Evolutionary conservation across 78 protist species (phyloP), one percentile per base, ranked within the genome.

Genomic region (Emiliania huxleyi): DNA sequence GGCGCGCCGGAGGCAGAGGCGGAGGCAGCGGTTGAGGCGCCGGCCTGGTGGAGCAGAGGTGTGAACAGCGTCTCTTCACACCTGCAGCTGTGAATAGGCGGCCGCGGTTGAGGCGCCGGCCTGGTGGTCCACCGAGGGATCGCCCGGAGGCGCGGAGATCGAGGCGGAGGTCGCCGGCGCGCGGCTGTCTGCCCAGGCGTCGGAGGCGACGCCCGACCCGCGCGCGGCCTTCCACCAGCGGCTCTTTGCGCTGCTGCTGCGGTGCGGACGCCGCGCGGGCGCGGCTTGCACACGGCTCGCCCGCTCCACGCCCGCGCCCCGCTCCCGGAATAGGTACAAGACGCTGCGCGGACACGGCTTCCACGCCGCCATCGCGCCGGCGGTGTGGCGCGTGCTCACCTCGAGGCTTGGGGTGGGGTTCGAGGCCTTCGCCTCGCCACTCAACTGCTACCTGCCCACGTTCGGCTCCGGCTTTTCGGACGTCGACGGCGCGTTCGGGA

Each of bases 371-470:
- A 62, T 62, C 75, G 75, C 29, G 29, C 11, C 11, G 23, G n/a
- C 75, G 11, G 75, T 62, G 75, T 62, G 75, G 75, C 75, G 23
- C 38, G 42, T 4, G 19, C 93, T 93, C 35, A 52, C 22, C 25
- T 0, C 37, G 18, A 12, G 11, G 22, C 55, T 94, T 22, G 91
- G 90, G 48, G 93, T 94, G 0, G 49, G 11, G 33, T 1, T 2
- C 49, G 96, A 94, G 69, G 0, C 18, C 71, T 94, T 94, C 44
- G 96, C 96, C 25, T 62, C 91, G 38, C 96, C 94, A 8, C 46
- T 94, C 42, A 94, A 94, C 52, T 19, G 90, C 46, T 18, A 0
- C 69, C 3, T 56, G 35, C 42, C 81, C 22, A 0, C 0, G 35
- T 94, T 25, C 79, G 3, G 94, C 69, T 62, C 91, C 15, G 69